Evolutionary conservation across 208 protist species (phyloP), one percentile per base, ranked within the genome.

Genomic region (Trypanosoma congolense): DNA sequence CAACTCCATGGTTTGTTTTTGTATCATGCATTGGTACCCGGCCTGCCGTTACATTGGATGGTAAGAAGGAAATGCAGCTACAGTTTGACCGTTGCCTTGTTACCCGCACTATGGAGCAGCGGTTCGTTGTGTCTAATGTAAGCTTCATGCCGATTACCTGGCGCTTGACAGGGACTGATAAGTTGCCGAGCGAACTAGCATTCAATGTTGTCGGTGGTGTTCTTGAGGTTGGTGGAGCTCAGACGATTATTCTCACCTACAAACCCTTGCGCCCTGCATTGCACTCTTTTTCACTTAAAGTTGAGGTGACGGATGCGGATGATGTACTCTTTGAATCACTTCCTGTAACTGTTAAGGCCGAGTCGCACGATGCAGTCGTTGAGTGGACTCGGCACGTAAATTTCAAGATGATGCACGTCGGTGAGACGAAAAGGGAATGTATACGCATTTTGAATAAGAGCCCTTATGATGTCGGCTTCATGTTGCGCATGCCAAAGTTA

Each of bases 401-500:
- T 64, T 95, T 97, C 42, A 90, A 89, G 25, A 59, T 90, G 16
- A 80, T 93, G 69, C 80, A 91, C 56, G 90, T 97, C 2, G 87
- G 89, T 9, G 92, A 98, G 30, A 80, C 75, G 24, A 70, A 54
- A 38, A 78, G 63, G 52, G 86, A 89, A 67, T 59, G 41, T 22
- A 61, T 96, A 40, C 78, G 83, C 29, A 70, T 98, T 22, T 64
- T 90, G 41, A 98, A 98, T 77, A 93, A 90, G 58, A 87, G 93
- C 47, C 91, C 95, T 61, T 97, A 98, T 75, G 89, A 97, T 21
- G 76, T 97, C 10, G 78, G 78, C 19, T 98, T 85, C 70, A 69
- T 86, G 45, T 73, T 97, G 42, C 75, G 78, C 25, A 53, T 97
- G 48, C 85, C 87, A 10, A 80, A 83, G 53, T 48, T 62, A 5